Conservation (phyloP, 805 yeast species). For the Teunomyces tritomae region DNA sequence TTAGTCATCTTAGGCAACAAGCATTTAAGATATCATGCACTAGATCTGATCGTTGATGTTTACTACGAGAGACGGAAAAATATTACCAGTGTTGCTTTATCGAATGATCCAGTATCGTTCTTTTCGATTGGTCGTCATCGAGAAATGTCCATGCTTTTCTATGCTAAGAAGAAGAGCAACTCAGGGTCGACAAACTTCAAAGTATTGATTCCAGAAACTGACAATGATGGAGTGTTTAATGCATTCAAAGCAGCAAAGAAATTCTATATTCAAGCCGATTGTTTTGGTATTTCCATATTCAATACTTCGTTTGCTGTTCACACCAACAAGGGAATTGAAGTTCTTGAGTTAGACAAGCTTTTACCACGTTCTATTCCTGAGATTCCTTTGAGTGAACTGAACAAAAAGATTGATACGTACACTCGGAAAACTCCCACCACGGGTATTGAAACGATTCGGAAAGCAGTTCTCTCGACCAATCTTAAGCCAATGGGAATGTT, state of each 20-base stretch:
- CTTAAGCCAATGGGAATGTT: constrained; percentile 63
- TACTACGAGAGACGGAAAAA: constrained; percentile 43
- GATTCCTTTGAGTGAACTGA: constrained; percentile 24
- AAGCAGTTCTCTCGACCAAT: constrained; percentile 34
- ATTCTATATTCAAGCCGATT: constrained; percentile 54
- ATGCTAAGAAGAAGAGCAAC: constrained; percentile 50
- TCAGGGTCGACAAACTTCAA: constrained; percentile 50
- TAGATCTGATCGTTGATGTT: constrained; percentile 61
- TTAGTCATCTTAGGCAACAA: constrained; percentile 59
- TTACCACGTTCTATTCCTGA: constrained; percentile 60
- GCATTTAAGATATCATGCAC: constrained; percentile 57
- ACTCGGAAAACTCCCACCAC: constrained; percentile 17
- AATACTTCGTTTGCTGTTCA: constrained; percentile 66
- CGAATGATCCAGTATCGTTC: constrained; percentile 49
- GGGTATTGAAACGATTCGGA: constrained; percentile 39
- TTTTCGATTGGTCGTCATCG: constrained; percentile 72
- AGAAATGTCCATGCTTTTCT: constrained; percentile 55
- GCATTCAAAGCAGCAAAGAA: constrained; percentile 39
- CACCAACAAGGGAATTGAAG: constrained; percentile 64
- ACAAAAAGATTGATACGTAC: constrained; percentile 30
- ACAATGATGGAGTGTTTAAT: constrained; percentile 47
- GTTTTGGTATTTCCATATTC: constrained; percentile 60
- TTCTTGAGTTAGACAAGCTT: constrained; percentile 56
- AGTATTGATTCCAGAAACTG: constrained; percentile 56
- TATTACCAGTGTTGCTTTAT: constrained; percentile 47